A percentile compares a stretch with the other conserved stretches of the same genome.
These are phyloP conservation scores for Tetradesmus obliquus DNA, from an alignment of 139 green algal genomes.

Conservation along the genomic window DNA sequence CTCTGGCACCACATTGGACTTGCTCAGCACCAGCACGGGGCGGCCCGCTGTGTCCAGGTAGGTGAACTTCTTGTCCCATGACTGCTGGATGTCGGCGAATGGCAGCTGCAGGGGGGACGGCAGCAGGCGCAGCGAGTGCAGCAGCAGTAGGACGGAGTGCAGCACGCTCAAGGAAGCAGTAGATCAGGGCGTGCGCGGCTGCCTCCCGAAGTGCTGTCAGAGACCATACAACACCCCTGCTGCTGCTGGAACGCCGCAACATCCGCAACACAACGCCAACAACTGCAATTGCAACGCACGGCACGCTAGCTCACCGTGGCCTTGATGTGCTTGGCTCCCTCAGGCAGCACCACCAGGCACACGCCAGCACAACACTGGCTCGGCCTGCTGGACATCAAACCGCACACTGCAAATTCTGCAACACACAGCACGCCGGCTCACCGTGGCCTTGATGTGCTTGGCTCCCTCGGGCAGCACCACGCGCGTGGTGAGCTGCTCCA, in stretches of 20 bases:
- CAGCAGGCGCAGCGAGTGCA: not conserved
- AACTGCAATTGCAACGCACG: no score
- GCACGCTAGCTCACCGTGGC: not conserved
- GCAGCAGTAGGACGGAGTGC: not conserved
- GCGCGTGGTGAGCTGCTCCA: constrained; percentile 51
- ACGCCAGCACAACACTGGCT: not conserved
- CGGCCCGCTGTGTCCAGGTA: constrained; percentile 90
- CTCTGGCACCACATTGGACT: constrained; percentile 70
- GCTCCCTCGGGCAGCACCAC: constrained; percentile 89
- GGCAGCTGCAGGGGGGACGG: constrained; percentile 44
- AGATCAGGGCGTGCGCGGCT: not conserved
- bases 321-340: not conserved
- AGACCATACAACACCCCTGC: no score
- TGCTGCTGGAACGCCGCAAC: no score
- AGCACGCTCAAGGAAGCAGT: not conserved
- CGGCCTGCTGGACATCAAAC: not conserved
- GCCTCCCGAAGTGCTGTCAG: no score
- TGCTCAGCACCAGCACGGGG: constrained; percentile 84
- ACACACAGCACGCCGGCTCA: not conserved
- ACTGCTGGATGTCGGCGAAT: constrained; percentile 61
- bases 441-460: constrained; percentile 51
- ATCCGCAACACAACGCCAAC: no score
- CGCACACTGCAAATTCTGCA: not conserved
- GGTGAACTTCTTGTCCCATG: constrained; percentile 72
- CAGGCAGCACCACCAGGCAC: not conserved